Conservation (phyloP, 1,284 basidiomycete genomes). For the Cryptococcus hybrid region DNA sequence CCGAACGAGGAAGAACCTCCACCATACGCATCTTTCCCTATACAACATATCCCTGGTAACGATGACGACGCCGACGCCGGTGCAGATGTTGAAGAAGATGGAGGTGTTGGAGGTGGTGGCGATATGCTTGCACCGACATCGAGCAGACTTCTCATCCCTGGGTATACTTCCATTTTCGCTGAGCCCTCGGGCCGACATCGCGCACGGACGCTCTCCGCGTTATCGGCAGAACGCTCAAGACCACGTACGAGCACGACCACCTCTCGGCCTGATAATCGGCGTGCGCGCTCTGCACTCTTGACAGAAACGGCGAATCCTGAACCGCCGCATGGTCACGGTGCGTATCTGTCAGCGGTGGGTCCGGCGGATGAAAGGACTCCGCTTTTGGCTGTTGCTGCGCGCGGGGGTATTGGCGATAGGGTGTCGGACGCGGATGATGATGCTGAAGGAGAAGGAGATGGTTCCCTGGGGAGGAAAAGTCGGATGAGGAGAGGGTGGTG, state of each 20-base stretch:
- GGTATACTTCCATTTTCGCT: not conserved
- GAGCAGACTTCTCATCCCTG: not conserved
- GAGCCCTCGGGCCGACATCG: slow-evolving; percentile 10
- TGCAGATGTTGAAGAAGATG: slow-evolving; percentile 15
- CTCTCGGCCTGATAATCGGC: not conserved
- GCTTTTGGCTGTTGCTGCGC: too few relatives aligned
- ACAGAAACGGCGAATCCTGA: too few relatives aligned
- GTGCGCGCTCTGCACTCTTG: not conserved
- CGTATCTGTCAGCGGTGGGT: not conserved
- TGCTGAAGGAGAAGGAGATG: not conserved
- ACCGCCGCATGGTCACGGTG: not conserved
- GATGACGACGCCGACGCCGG: not conserved
- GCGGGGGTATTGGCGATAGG: too few relatives aligned
- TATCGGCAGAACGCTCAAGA: slow-evolving; percentile 2
- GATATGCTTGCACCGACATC: too few relatives aligned
- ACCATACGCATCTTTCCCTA: slow-evolving; percentile 34
- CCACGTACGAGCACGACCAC: slow-evolving; percentile 8
- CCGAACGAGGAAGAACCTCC: slow-evolving; percentile 39
- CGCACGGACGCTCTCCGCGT: slow-evolving; percentile 22
- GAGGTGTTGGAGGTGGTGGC: not conserved
- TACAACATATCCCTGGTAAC: not conserved
- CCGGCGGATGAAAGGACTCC: slow-evolving; percentile 27
- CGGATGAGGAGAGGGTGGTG: slow-evolving; percentile 15
- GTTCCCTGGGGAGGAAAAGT: too few relatives aligned
- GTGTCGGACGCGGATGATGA: too few relatives aligned